These are phyloP conservation scores for Saccharomycopsis babjevae DNA, from an alignment of 805 yeast genomes.

Conservation along the genomic window DNA sequence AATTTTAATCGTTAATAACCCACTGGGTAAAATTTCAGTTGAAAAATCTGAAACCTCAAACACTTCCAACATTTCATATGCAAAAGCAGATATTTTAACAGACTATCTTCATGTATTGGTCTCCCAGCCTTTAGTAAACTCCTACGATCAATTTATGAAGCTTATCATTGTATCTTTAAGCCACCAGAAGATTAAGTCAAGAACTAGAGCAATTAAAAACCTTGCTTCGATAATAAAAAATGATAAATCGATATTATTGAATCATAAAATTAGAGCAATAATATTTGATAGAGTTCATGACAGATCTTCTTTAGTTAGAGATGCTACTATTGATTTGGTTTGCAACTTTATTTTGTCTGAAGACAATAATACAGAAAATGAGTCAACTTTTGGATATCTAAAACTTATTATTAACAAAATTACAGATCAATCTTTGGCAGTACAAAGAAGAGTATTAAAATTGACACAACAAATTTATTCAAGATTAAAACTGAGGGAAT, in stretches of 20 bases:
- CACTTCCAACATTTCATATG: not conserved
- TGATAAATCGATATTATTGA: constrained; percentile 41
- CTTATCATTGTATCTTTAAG: constrained; percentile 39
- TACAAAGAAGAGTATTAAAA: constrained; percentile 52
- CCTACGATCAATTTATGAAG: constrained; percentile 44
- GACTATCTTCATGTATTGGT: constrained; percentile 6
- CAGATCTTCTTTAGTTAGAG: constrained; percentile 61
- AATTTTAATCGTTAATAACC: not conserved
- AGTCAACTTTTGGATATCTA: constrained; percentile 25
- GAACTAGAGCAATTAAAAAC: constrained; percentile 57
- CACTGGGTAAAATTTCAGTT: not conserved
- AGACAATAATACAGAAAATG: constrained; percentile 37
- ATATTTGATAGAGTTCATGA: constrained; percentile 45
- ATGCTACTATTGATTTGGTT: constrained; percentile 63
- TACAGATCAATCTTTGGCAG: constrained; percentile 31
- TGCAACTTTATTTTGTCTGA: constrained; percentile 35
- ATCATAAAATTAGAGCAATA: constrained; percentile 41
- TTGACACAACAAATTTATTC: constrained; percentile 40
- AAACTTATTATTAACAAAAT: constrained; percentile 35
- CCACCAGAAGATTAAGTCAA: constrained; percentile 40
- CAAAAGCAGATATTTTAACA: not conserved
- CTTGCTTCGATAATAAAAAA: constrained; percentile 44
- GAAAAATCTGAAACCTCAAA: not conserved
- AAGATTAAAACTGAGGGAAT: constrained; percentile 24
- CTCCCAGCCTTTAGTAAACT: constrained; percentile 22